Evolutionary conservation across 2,329 filamentous ascomycete genomes (phyloP).

Genomic region (Thermochaetoides dissita): DNA sequence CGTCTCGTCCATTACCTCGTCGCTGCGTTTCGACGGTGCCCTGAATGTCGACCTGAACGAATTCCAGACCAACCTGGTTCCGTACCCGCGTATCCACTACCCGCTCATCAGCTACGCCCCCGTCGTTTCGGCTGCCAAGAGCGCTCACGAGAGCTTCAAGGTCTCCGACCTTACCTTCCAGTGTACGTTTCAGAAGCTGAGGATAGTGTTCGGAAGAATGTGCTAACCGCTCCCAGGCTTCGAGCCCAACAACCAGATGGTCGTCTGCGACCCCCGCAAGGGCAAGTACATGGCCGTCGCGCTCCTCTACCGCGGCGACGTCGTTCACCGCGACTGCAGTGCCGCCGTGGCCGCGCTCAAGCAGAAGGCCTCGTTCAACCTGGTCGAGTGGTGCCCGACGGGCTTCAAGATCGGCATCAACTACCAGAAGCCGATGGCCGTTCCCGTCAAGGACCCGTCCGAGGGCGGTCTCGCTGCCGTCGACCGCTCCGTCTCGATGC

Average conservation of each 20-base stretch:
- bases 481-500: conserved; percentile 53
- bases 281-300: conserved; percentile 67
- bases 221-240: conserved; percentile 37
- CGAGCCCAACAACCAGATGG: conserved; percentile 69
- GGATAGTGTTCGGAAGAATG: too few relatives aligned
- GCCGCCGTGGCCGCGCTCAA: conserved; percentile 53
- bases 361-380: conserved; percentile 58
- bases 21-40: conserved; percentile 57
- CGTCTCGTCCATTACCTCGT: conserved; percentile 61
- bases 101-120: conserved; percentile 60
- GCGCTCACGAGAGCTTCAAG: conserved; percentile 78
- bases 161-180: conserved; percentile 63
- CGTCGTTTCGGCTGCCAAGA: conserved; percentile 59
- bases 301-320: conserved; percentile 58
- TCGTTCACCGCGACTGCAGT: conserved; percentile 56
- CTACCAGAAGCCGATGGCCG: conserved; percentile 53
- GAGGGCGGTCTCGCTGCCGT: conserved; percentile 48
- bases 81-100: conserved; percentile 62
- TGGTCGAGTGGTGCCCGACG: conserved; percentile 63
- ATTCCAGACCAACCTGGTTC: conserved; percentile 65
- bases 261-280: conserved; percentile 59
- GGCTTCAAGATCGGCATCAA: conserved; percentile 67
- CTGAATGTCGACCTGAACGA: conserved; percentile 64
- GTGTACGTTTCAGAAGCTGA: conserved; percentile 32
- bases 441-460: conserved; percentile 35